phyloP scores from a whole-genome alignment of 1,284 basidiomycete species.

The Porodaedalea pini region DNA sequence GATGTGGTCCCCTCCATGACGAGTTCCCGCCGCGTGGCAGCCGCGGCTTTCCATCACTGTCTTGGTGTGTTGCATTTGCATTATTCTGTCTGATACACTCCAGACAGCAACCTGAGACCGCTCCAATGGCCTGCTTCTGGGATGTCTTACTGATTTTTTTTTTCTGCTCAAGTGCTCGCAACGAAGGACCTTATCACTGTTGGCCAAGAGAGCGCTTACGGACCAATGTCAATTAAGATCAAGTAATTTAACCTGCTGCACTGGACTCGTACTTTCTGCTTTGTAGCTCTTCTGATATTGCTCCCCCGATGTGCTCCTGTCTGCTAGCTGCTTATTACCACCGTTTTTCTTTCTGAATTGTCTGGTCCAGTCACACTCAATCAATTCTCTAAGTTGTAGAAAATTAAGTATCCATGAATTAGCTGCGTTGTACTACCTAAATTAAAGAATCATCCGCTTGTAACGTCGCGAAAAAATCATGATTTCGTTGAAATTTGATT shows the following conservation, averaged over 20 bases:
- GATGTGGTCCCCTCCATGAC: slow-evolving; percentile 59
- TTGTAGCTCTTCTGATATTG: too few relatives aligned
- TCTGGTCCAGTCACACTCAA: too few relatives aligned
- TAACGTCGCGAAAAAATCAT: background rate
- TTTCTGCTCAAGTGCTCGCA: slow-evolving; percentile 47
- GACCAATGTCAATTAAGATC: slow-evolving; percentile 40
- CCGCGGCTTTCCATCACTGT: slow-evolving; percentile 77
- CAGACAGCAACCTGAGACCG: background rate
- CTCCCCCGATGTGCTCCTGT: background rate
- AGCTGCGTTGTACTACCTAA: background rate
- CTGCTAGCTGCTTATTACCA: too few relatives aligned
- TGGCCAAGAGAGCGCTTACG: slow-evolving; percentile 52
- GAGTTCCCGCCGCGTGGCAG: slow-evolving; percentile 70
- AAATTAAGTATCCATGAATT: too few relatives aligned
- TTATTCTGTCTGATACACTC: background rate
- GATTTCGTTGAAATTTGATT: background rate
- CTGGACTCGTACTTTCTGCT: background rate
- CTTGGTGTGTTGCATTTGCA: slow-evolving; percentile 50
- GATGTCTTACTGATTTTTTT: slow-evolving; percentile 14
- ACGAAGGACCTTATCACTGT: slow-evolving; percentile 60
- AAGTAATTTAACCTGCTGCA: slow-evolving; percentile 23
- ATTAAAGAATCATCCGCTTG: too few relatives aligned
- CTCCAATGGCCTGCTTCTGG: background rate
- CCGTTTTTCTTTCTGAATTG: background rate
- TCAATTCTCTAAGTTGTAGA: too few relatives aligned